These are phyloP conservation scores for Lizanozyma gosingica DNA, from an alignment of 1,139 yeast genomes.

Conservation along the genomic window DNA sequence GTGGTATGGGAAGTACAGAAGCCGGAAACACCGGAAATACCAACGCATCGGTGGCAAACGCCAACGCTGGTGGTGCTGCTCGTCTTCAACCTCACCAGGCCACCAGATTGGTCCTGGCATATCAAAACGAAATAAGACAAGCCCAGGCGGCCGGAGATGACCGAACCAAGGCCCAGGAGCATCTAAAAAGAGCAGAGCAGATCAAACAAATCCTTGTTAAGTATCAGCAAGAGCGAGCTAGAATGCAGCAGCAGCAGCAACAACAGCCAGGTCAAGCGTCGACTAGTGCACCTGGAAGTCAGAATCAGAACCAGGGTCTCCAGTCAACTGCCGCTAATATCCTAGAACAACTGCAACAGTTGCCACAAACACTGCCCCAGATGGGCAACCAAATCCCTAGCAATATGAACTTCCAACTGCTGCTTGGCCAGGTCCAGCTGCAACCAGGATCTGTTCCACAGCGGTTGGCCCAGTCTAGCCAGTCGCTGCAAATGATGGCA, in stretches of 20 bases:
- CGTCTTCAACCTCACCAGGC: background rate
- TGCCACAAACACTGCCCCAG: conserved; percentile 5
- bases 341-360: conserved; percentile 9
- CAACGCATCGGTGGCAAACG: background rate
- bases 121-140: background rate
- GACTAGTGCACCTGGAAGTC: conserved; percentile 6
- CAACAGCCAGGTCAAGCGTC: conserved; percentile 6
- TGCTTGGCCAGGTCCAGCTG: conserved; percentile 5
- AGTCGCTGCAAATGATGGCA: background rate
- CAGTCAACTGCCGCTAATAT: conserved; percentile 6
- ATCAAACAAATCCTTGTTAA: background rate
- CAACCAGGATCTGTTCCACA: background rate
- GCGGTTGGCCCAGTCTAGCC: background rate
- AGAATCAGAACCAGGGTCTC: conserved; percentile 9
- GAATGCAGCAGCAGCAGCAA: conserved; percentile 5
- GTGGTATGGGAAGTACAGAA: background rate
- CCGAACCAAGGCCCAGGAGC: background rate
- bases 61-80: background rate
- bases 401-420: conserved; percentile 2
- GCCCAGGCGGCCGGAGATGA: background rate
- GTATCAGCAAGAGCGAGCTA: background rate
- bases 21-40: background rate
- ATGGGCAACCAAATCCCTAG: conserved; percentile 2
- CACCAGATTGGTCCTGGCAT: background rate
- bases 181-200: background rate